Evolutionary conservation across 2,329 filamentous ascomycete species (phyloP), one percentile per base, ranked within the genome.

Genomic region (Verticillium albo-atrum): DNA sequence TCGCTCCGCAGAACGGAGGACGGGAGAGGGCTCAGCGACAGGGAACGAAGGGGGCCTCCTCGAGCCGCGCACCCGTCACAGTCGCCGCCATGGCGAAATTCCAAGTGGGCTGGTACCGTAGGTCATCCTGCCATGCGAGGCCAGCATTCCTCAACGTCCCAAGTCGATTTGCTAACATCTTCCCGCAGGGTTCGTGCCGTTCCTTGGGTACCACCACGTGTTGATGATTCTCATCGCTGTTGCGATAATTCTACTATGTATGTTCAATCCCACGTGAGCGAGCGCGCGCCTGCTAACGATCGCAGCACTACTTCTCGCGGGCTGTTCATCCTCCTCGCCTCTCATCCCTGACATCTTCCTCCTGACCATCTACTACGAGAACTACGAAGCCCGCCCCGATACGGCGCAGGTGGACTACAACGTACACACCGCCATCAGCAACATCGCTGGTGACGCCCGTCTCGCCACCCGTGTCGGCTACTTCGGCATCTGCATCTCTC

Each of bases 161-260:
- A 47, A 23, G 20, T 28, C 53, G 47, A 14, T 14, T 47, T 23
- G 26, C 63, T 60, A 52, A 60, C 57, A 52, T 25, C 20, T 55
- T 54, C 53, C 51, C 42, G 5, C 62, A 87, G 86, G 85, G 70
- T 85, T 83, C 67, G 77, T 89, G 72, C 87, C 87, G 66, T 89
- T 89, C 71, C 80, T 89, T 61, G 87, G 87, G 66, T 89, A 89
- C 70, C 87, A 89, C 72, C 86, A 99, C 86, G 89, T 98, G 65
- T 85, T 99, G 74, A 99, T 99, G 95, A 92, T 99, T 68, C 79
- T 99, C 66, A 97, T 99, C 71, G 93, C 91, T 59, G 80, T 97
- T 61, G 86, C 93, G 53, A 97, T 99, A 70, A 96, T 99, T 75
- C 81, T 99, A 72, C 82, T 99, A 66, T 98, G 93, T 97, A 81